These are phyloP conservation scores for Diaporthe humulicola DNA, from an alignment of 2,329 filamentous ascomycete genomes.

Conservation along the genomic window DNA sequence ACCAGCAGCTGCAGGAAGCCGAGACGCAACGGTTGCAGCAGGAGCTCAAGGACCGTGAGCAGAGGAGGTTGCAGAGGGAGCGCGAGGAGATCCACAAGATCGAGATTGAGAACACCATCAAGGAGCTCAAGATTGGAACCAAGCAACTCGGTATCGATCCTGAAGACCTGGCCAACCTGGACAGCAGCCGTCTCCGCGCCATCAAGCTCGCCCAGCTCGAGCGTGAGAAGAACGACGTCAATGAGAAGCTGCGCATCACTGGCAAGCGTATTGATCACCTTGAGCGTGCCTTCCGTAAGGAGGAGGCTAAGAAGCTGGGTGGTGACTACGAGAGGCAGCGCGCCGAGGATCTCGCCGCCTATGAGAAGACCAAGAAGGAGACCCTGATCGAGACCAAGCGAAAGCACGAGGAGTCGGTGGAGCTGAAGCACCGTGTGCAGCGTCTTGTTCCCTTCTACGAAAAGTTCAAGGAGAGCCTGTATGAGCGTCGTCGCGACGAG, in stretches of 20 bases:
- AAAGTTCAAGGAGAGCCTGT: slow-evolving; percentile 83
- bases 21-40: slow-evolving; percentile 91
- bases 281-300: slow-evolving; percentile 95
- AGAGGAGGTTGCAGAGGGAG: slow-evolving; percentile 87
- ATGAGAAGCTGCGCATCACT: slow-evolving; percentile 89
- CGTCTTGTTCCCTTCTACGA: slow-evolving; percentile 89
- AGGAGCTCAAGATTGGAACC: slow-evolving; percentile 89
- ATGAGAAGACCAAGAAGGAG: slow-evolving; percentile 83
- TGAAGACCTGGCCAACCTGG: slow-evolving; percentile 86
- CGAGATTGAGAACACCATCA: slow-evolving; percentile 92
- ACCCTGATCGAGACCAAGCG: slow-evolving; percentile 83
- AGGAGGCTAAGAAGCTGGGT: slow-evolving; percentile 91
- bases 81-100: slow-evolving; percentile 91
- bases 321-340: slow-evolving; percentile 89
- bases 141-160: slow-evolving; percentile 83
- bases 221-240: slow-evolving; percentile 97
- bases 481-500: slow-evolving; percentile 90
- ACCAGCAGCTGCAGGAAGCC: slow-evolving; percentile 89
- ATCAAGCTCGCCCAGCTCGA: slow-evolving; percentile 97
- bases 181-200: slow-evolving; percentile 89
- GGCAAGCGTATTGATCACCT: slow-evolving; percentile 97
- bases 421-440: slow-evolving; percentile 91
- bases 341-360: slow-evolving; percentile 81
- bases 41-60: slow-evolving; percentile 92
- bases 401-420: slow-evolving; percentile 93